Evolutionary conservation across 768 basidiomycete species (phyloP).

Genomic region (Pleurotus sapidus): DNA sequence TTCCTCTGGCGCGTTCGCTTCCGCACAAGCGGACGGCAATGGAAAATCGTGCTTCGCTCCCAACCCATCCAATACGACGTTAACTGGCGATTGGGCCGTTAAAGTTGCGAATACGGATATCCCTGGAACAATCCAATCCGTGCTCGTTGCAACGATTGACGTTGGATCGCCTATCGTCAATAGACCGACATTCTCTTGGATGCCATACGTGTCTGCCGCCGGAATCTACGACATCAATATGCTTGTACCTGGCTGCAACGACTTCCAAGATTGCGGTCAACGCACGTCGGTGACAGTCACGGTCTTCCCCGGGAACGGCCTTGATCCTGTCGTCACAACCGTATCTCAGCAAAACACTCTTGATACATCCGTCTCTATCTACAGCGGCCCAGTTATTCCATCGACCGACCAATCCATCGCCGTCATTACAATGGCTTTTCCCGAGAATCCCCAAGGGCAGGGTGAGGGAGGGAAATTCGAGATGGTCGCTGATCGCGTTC

Average conservation of each 20-base stretch:
- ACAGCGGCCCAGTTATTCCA: conserved; percentile 82
- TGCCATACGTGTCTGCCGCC: conserved; percentile 87
- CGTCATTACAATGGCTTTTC: conserved; percentile 74
- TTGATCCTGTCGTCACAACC: conserved; percentile 62
- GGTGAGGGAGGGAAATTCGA: conserved; percentile 70
- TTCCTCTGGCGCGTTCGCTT: conserved; percentile 88
- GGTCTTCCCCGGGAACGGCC: conserved; percentile 73
- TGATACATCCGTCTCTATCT: conserved; percentile 65
- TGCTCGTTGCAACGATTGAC: conserved; percentile 64
- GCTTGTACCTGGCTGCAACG: conserved; percentile 81
- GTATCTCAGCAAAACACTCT: conserved; percentile 69
- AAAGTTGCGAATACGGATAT: conserved; percentile 68
- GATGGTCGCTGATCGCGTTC: conserved; percentile 84
- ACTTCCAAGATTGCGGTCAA: conserved; percentile 73
- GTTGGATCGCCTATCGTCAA: conserved; percentile 59
- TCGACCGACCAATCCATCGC: conserved; percentile 67
- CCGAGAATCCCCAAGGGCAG: conserved; percentile 56
- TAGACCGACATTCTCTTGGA: conserved; percentile 85
- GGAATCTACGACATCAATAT: conserved; percentile 86
- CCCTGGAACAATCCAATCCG: conserved; percentile 74
- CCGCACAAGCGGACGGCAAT: conserved; percentile 62
- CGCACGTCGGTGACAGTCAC: conserved; percentile 83
- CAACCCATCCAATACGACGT: conserved; percentile 62
- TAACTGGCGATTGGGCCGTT: conserved; percentile 69
- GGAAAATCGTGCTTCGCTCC: conserved; percentile 75